A percentile compares a stretch with the other conserved stretches of the same genome.
Evolutionary conservation across 306 rosid species (phyloP).

Genomic region (Heteromeles arbutifolia): DNA sequence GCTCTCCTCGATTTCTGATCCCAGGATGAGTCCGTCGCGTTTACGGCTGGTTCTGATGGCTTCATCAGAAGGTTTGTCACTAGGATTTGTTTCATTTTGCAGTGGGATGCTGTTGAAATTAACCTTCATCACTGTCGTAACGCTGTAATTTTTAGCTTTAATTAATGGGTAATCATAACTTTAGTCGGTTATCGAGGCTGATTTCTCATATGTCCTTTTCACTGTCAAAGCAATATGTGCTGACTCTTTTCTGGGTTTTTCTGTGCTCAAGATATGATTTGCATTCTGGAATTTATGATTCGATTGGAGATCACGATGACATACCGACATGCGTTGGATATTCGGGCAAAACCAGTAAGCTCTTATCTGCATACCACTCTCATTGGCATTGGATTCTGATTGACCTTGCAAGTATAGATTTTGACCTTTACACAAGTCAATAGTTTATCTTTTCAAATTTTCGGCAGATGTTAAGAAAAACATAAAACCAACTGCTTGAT

Average conservation of each 20-base stretch:
- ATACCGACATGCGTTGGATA: slow-evolving; percentile 59
- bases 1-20: slow-evolving; percentile 77
- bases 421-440: slow-evolving; percentile 16
- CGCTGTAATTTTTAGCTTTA: neutral
- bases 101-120: neutral
- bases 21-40: slow-evolving; percentile 47
- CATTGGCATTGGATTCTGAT: no score
- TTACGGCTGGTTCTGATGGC: slow-evolving; percentile 61
- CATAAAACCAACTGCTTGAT: neutral
- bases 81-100: neutral
- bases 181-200: neutral
- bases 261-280: slow-evolving; percentile 54
- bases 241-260: slow-evolving; percentile 12
- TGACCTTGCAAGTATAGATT: no score
- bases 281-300: slow-evolving; percentile 50
- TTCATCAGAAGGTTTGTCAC: slow-evolving; percentile 46
- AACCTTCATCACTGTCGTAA: neutral
- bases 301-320: slow-evolving; percentile 66
- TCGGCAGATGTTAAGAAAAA: neutral
- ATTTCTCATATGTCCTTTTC: neutral
- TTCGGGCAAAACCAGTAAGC: no score
- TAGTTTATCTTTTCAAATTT: slow-evolving; percentile 9
- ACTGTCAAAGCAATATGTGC: neutral
- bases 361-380: no score
- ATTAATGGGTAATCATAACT: neutral